Percentiles rank a stretch among this genome's conserved stretches.
phyloP scores from a whole-genome alignment of 2,329 filamentous ascomycete genomes.

The Leptodontidium sp. region DNA sequence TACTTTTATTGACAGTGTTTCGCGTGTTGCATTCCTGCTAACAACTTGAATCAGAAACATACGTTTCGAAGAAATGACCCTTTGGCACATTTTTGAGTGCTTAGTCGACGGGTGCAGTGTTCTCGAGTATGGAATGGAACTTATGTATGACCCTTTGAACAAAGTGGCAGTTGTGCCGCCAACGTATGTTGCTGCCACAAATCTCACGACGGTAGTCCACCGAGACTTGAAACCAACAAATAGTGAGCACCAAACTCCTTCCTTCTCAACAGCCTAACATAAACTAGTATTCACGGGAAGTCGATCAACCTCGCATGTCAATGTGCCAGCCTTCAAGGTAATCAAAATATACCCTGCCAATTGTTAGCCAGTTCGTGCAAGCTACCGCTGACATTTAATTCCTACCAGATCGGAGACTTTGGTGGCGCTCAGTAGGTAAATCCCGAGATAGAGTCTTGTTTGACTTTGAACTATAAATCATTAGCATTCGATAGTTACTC shows the following conservation, averaged over 20 bases:
- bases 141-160: neutral
- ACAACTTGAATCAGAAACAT: neutral
- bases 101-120: neutral
- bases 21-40: neutral
- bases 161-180: neutral
- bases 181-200: neutral
- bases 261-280: too few species aligned
- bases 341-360: neutral
- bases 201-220: slow-evolving; percentile 2
- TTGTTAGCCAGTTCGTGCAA: neutral
- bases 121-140: slow-evolving; percentile 17
- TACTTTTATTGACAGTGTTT: too few species aligned
- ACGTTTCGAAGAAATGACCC: neutral
- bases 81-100: neutral
- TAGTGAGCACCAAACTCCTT: neutral
- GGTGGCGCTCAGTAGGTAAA: neutral
- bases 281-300: neutral
- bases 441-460: neutral
- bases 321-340: neutral
- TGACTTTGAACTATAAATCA: neutral
- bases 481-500: too few species aligned
- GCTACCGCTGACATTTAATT: neutral
- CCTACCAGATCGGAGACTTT: neutral
- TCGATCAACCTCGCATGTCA: neutral
- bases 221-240: slow-evolving; percentile 21